Conservation (phyloP, 495 filamentous ascomycete genomes). For the Daldinia concentrica region DNA sequence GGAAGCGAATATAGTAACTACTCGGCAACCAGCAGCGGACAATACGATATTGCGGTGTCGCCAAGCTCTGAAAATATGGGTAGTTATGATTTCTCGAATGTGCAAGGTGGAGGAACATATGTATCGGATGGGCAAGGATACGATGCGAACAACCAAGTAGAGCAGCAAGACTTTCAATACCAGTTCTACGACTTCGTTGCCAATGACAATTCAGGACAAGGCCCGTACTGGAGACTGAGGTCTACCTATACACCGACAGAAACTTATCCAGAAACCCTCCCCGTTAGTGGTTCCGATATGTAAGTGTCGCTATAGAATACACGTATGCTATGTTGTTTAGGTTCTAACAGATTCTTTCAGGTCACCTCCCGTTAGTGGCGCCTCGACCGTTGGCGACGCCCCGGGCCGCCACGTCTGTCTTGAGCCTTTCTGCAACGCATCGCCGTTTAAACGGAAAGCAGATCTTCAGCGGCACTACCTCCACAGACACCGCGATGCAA, state of each 20-base stretch:
- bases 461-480: slow-evolving; percentile 59
- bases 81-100: background rate
- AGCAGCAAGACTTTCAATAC: slow-evolving; percentile 13
- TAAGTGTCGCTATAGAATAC: slow-evolving; percentile 20
- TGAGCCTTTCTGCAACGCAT: slow-evolving; percentile 44
- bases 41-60: slow-evolving; percentile 28
- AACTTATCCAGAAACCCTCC: slow-evolving; percentile 12
- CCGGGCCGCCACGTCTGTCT: slow-evolving; percentile 40
- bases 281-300: slow-evolving; percentile 11
- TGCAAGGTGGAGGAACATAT: slow-evolving; percentile 12
- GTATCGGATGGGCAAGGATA: slow-evolving; percentile 14
- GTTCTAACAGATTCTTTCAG: slow-evolving; percentile 27
- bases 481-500: slow-evolving; percentile 48
- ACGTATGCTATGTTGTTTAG: background rate
- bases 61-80: slow-evolving; percentile 23
- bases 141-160: slow-evolving; percentile 6
- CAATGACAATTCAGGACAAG: slow-evolving; percentile 24
- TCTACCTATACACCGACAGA: slow-evolving; percentile 11
- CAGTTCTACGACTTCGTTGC: slow-evolving; percentile 35
- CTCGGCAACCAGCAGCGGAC: slow-evolving; percentile 30
- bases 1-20: slow-evolving; percentile 29
- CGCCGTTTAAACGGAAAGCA: slow-evolving; percentile 55
- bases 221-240: slow-evolving; percentile 41
- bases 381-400: slow-evolving; percentile 1
- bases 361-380: slow-evolving; percentile 21